Base-by-base conservation (phyloP, 768 basidiomycete genomes). In the Leucosporidium scottii region DNA sequence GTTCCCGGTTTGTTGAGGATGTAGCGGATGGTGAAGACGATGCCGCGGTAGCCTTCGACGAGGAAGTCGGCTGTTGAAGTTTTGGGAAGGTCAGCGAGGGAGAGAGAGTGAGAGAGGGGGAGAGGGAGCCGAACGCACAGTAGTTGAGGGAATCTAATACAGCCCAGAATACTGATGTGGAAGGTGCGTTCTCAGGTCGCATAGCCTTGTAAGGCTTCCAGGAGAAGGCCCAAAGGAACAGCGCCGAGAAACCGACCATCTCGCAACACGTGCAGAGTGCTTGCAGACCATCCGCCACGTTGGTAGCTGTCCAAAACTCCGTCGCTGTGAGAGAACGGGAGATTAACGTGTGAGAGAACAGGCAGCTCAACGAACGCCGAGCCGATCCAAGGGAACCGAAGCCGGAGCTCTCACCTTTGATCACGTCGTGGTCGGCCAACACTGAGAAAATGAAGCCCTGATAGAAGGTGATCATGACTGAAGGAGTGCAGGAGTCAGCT, bases 141-240 rank as follows among this genome's bases (percentile, higher is more conserved):
- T 73, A 75, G 61, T 73, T 75, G 58, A 75, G 21, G 48, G 77
- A 78, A 76, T 92, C 89, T 85, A 83, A 86, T 25, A 92, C 78
- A 2, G 90, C 87, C 39, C 84, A 81, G 83, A 86, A 84, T 64
- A 88, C 81, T 47, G 84, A 82, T 1, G 86, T 68, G 20, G 73
- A 44, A 47, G 68, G 15, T 34, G 61, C 71, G 49, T 82, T 77
- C 3, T 20, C 31, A 0, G 55, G 55, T 31, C 55, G 28, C 31
- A 13, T 21, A 3, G 5, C 12, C 30, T 57, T 34, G 78, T 93
- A 93, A 72, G 92, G 91, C 0, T 79, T 81, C 70, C 82, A 81
- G 15, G 82, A 82, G 76, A 92, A 94, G 0, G 91, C 88, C 88
- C 89, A 93, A 80, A 84, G 83, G 88, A 93, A 93, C 55, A 87